These are phyloP conservation scores for Marasmius sp. DNA, from an alignment of 1,284 basidiomycete genomes.

Conservation along the genomic window DNA sequence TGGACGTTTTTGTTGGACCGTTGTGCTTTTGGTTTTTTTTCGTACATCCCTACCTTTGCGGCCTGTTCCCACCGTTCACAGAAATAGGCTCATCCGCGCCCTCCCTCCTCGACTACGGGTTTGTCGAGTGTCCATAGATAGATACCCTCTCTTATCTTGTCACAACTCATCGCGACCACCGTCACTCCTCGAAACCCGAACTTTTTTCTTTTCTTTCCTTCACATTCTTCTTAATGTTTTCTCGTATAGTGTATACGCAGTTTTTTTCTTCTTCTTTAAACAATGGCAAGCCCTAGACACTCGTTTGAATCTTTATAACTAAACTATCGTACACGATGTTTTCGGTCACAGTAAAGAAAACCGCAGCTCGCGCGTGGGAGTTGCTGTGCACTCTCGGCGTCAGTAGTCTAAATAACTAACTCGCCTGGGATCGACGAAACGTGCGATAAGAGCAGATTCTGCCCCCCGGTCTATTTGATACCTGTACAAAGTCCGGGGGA, in stretches of 20 bases:
- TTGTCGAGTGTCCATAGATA: too few species aligned
- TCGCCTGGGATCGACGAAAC: too few species aligned
- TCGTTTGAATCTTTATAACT: not conserved
- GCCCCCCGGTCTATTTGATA: too few species aligned
- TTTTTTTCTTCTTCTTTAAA: not conserved
- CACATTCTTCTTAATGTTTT: not conserved
- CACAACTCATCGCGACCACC: not conserved
- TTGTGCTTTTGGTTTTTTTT: not conserved
- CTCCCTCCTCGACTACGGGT: not conserved
- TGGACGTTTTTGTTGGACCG: not conserved
- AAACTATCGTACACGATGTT: too few species aligned
- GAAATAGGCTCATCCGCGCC: not conserved
- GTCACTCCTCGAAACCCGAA: not conserved
- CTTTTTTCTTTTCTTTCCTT: not conserved
- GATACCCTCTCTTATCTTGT: not conserved
- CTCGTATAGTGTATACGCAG: not conserved
- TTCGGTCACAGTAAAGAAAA: too few species aligned
- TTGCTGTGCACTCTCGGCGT: too few species aligned
- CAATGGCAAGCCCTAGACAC: constrained; percentile 3
- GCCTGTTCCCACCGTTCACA: not conserved
- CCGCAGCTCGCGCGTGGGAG: too few species aligned
- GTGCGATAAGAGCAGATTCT: too few species aligned
- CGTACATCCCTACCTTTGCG: not conserved
- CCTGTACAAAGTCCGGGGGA: too few species aligned
- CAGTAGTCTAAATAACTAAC: too few species aligned